Percentiles rank a stretch among this genome's conserved stretches.
Conservation (phyloP, 75 land plant species). For the Selaginella tamariscina region DNA sequence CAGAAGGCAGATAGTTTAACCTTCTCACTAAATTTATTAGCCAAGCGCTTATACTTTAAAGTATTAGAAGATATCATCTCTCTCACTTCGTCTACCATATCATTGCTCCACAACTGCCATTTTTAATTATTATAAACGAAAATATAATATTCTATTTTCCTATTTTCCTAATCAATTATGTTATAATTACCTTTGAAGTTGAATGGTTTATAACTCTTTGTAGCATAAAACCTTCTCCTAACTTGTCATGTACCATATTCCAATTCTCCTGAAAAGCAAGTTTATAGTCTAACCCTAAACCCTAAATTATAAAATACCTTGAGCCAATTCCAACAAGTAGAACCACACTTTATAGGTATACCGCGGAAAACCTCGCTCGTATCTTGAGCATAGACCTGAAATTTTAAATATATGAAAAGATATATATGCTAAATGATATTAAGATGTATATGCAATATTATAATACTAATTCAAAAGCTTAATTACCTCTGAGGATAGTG, state of each 20-base stretch:
- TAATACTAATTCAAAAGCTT: too few species aligned
- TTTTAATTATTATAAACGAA: neutral
- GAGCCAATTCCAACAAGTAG: neutral
- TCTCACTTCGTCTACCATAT: neutral
- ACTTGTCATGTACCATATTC: neutral
- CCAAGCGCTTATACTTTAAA: neutral
- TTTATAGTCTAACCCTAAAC: neutral
- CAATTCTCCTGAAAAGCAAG: neutral
- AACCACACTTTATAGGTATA: neutral
- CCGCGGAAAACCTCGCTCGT: neutral
- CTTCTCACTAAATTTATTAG: neutral
- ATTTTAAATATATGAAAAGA: neutral
- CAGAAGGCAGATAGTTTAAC: neutral
- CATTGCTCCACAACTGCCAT: neutral
- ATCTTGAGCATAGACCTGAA: neutral
- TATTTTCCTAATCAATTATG: too few species aligned
- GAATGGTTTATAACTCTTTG: neutral
- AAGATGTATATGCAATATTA: too few species aligned
- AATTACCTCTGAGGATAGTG: neutral
- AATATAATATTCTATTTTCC: neutral
- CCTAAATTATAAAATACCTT: neutral
- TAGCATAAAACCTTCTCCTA: neutral
- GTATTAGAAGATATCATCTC: neutral
- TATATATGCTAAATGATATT: too few species aligned
- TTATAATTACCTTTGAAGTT: neutral